Evolutionary conservation across 306 rosid species (phyloP), one percentile per base, ranked within the genome.

Genomic region (Lupinus albus): DNA sequence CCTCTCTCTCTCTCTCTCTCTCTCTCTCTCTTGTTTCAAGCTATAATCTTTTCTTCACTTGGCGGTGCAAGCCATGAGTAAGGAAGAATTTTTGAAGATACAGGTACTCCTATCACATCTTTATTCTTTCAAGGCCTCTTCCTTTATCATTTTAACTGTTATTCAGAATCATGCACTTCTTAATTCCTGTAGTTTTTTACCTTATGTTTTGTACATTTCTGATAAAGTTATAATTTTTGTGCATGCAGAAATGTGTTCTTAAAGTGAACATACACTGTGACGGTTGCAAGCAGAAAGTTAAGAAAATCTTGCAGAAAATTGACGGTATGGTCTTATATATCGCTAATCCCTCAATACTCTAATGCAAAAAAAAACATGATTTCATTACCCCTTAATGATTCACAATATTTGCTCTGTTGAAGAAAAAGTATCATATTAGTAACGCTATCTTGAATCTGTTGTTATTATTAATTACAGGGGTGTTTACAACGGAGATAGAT

Each of bases 241-340:
- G 61, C 74, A 54, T 80, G 83, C 86, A 93, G 99, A 93, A 86
- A 90, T 88, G 90, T 82, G 95, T 85, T 69, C 94, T 94, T 56
- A 90, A 88, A 76, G 99, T 94, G 79, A 94, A 94, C 78, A 88
- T 94, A 9, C 99, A 94, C 82, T 94, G 99, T 51, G 99, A 90
- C 52, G 99, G 99, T 14, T 94, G 99, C 69, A 94, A 88, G 74
- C 90, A 85, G 0, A 90, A 94, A 76, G 99, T 94, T 28, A 94
- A 88, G 96, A 94, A 90, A 86, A 91, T 86, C 82, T 42, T 94
- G 80, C 92, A 91, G 81, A 86, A 84, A 83, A 94, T 94, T 52
- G 99, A 94, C 33, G 99, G 99, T 90, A 80, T 18, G 16, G 99
- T 95, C 88, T 79, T 25, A 15, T 57, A 7, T n/a, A n/a, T 7